Conservation (phyloP, 2,329 filamentous ascomycete genomes). For the Curvularia eragrostidis region DNA sequence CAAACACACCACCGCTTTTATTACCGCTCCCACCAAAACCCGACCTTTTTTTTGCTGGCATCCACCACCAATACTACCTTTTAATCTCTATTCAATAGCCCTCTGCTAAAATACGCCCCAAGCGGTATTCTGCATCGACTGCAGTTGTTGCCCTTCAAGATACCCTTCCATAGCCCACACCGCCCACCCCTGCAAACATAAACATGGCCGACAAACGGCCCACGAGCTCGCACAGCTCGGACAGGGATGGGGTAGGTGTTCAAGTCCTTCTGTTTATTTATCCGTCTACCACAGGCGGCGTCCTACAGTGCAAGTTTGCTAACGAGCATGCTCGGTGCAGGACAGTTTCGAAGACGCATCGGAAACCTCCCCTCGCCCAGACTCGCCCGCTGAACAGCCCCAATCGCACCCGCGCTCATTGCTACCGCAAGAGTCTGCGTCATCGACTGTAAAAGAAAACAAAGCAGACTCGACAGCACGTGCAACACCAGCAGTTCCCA, state of each 20-base stretch:
- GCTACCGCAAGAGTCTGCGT: constrained; percentile 43
- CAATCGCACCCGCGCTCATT: constrained; percentile 62
- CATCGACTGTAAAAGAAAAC: constrained; percentile 38
- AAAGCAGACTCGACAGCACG: constrained; percentile 31
- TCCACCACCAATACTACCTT: constrained; percentile 8
- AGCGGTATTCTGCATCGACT: constrained; percentile 20
- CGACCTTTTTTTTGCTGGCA: constrained; percentile 2
- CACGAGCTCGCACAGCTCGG: constrained; percentile 44
- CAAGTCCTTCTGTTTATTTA: background rate
- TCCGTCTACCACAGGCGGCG: background rate
- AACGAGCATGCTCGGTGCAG: constrained; percentile 51
- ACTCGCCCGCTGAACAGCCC: constrained; percentile 50
- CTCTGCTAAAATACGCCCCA: background rate
- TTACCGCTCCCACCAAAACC: constrained; percentile 6
- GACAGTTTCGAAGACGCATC: constrained; percentile 84
- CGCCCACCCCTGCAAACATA: constrained; percentile 17
- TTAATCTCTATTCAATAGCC: constrained; percentile 17
- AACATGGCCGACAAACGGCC: constrained; percentile 36
- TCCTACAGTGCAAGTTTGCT: constrained; percentile 15
- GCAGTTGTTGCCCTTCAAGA: constrained; percentile 26
- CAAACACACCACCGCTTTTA: constrained; percentile 15
- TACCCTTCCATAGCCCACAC: constrained; percentile 18
- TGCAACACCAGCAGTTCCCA: constrained; percentile 26
- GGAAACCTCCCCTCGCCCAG: constrained; percentile 59
- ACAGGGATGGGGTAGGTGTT: constrained; percentile 38